Evolutionary conservation across 805 yeast genomes (phyloP), one percentile per base, ranked within the genome.

Genomic region (Kluyveromyces nonfermentans): DNA sequence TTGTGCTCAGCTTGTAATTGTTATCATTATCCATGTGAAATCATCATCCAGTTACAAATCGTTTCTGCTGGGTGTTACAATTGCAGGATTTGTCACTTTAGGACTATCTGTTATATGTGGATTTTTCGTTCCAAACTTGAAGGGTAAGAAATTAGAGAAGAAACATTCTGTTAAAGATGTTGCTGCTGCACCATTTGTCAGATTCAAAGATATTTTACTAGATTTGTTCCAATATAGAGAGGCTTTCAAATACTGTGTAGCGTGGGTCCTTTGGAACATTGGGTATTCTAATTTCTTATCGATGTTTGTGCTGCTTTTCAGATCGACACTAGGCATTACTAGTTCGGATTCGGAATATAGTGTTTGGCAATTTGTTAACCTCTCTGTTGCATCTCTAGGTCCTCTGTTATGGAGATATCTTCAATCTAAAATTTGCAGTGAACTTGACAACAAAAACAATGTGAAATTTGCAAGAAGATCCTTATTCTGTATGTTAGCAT

Each of bases 261-360:
- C 66, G 0, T 68, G 72, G 72, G 71, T 68, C 2, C 54, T 68
- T 20, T 68, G 73, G 72, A 67, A 69, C 42, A 61, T 67, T 14
- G 56, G 58, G 5, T 66, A 55, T 39, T 47, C 62, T 9, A 67
- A 67, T 40, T 69, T 65, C 46, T 42, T 67, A 48, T 54, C 61
- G 39, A 63, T 69, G 2, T 67, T 63, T 43, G 60, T 62, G 1
- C 52, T 68, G 7, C 44, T 69, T 16, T 69, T 68, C 49, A 56
- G 73, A 46, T 56, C 71, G 4, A 67, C 71, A 1, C 46, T 69
- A 42, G 72, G 73, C 0, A 41, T 68, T 31, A 71, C 71, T 0
- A 46, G 48, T 1, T 54, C 69, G 15, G 72, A 67, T 49, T 42
- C 68, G 0, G 69, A 68, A 51, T 69, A 60, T 46, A 65, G 71